Base-by-base conservation (phyloP, 306 rosid genomes). In the Crataegus laevigata region DNA sequence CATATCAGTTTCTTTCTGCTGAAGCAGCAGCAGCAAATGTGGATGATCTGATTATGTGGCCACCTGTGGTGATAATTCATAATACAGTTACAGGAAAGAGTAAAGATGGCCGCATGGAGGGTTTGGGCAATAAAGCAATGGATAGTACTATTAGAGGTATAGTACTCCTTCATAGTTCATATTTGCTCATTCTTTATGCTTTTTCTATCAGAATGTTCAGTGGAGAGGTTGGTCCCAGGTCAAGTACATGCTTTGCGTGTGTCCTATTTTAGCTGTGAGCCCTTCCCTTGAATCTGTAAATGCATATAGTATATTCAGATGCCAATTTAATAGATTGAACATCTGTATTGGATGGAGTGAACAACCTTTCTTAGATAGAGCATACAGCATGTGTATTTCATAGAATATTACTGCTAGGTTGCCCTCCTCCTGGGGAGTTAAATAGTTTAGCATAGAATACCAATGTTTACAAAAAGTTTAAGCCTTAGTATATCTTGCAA, bases 41-140 rank as follows among this genome's bases (percentile, higher is more conserved):
- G 85, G 97, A 92, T 79, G 99, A 96, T 87, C 89, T 96, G 83
- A 82, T 96, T 82, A 76, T 96, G 91, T 96, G 99, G 99, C 99
- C 99, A 45, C 99, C 99, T 80, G 45, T 90, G 90, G 99, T 96
- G 84, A 90, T 96, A 72, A 85, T 96, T 80, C 99, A 96, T 81
- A 96, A 96, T 81, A 88, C 98, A 24, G 82, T 84, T 83, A 96
- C 92, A 5, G 99, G 96, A 78, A 96, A 85, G 92, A 82, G 82
- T 81, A 96, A 89, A 83, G 96, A 90, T 75, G 99, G 99, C 68
- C 96, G 96, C 83, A 88, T 90, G 93, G 99, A 96, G 85, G 99
- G 99, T 85, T 77, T 92, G 89, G 99, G 99, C 84, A 96, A 92
- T 94, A 96, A 96, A 88, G 81, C 84, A n/a, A 90, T 96, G 99